These are phyloP conservation scores for Wickerhamomyces tratensis DNA, from an alignment of 805 yeast genomes.

Conservation along the genomic window DNA sequence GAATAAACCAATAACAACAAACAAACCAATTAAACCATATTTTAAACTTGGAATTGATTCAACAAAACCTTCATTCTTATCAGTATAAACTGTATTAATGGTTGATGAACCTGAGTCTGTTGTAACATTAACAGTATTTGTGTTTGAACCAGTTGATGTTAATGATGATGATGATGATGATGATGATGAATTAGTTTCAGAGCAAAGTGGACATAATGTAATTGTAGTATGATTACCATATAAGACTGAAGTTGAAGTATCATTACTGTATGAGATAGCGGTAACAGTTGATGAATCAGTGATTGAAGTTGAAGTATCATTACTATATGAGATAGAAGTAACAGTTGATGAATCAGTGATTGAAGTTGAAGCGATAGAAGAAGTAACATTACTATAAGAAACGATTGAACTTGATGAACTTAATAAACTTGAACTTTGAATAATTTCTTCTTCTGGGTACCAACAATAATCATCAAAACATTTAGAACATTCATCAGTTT, in stretches of 20 bases:
- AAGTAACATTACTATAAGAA: background rate
- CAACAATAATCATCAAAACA: constrained; percentile 76
- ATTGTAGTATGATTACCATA: background rate
- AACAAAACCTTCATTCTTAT: no score
- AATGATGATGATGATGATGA: background rate
- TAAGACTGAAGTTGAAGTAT: background rate
- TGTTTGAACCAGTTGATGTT: no score
- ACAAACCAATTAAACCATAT: no score
- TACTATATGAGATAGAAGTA: no score
- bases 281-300: background rate
- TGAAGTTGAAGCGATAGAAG: background rate
- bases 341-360: background rate
- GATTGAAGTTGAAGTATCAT: background rate
- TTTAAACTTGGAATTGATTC: no score
- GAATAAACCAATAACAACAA: no score
- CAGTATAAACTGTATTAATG: no score
- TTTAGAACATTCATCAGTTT: constrained; percentile 53
- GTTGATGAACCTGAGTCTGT: no score
- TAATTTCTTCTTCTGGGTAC: constrained; percentile 21
- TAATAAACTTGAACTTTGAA: no score
- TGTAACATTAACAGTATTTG: no score
- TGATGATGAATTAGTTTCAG: background rate
- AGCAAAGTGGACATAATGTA: background rate
- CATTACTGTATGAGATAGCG: background rate
- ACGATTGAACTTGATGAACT: background rate